A percentile compares a stretch with the other conserved stretches of the same genome.
These are phyloP conservation scores for Volutella citrinella DNA, from an alignment of 2,329 filamentous ascomycete genomes.

Conservation along the genomic window DNA sequence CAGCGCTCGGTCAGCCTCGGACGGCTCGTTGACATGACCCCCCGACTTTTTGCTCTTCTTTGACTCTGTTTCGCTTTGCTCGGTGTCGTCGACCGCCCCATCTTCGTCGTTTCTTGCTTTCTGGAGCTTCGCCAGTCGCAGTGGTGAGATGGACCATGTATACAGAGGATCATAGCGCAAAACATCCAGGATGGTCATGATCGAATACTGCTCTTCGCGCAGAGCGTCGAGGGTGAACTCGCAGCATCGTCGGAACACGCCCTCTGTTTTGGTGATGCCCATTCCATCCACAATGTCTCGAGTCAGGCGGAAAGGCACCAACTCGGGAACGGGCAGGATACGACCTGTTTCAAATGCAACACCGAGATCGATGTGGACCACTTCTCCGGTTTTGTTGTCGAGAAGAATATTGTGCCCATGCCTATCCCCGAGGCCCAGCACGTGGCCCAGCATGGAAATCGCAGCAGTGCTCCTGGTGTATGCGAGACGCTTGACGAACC, in stretches of 20 bases:
- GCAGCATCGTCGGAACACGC: conserved; percentile 95
- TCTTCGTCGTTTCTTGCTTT: conserved; percentile 55
- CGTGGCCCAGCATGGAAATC: conserved; percentile 90
- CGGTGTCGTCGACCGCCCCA: conserved; percentile 31
- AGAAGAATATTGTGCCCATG: conserved; percentile 97
- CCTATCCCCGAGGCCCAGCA: conserved; percentile 88
- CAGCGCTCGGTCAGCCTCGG: conserved; percentile 86
- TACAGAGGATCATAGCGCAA: conserved; percentile 97
- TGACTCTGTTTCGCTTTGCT: conserved; percentile 39
- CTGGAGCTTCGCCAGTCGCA: conserved; percentile 62
- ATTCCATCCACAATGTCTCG: conserved; percentile 95
- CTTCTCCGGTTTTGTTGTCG: conserved; percentile 85
- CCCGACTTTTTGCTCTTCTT: conserved; percentile 35
- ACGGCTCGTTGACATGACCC: conserved; percentile 51
- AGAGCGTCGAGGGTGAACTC: conserved; percentile 95
- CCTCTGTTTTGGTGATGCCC: conserved; percentile 92
- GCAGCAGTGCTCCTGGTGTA: conserved; percentile 93
- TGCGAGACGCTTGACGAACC: conserved; percentile 84
- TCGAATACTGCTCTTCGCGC: conserved; percentile 91
- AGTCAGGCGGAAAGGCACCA: conserved; percentile 92
- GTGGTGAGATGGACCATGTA: conserved; percentile 84
- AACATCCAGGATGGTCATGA: conserved; percentile 98
- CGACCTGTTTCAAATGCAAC: conserved; percentile 96
- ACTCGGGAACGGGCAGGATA: conserved; percentile 90
- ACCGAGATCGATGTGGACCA: conserved; percentile 94